Evolutionary conservation across 768 basidiomycete genomes (phyloP).

Genomic region (Kondoa subrosea): DNA sequence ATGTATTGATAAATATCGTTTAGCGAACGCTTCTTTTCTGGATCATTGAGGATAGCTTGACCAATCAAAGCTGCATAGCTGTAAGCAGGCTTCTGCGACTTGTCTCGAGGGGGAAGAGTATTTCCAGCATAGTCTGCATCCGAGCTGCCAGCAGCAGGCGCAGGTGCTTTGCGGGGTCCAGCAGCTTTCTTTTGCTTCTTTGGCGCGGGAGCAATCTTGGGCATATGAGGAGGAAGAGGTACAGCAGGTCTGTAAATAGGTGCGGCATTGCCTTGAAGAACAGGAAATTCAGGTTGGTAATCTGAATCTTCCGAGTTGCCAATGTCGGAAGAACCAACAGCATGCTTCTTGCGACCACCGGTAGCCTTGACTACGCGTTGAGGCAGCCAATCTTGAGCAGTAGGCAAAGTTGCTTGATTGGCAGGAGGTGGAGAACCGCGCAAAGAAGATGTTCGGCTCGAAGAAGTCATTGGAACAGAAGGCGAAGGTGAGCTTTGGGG

Average conservation of each 20-base stretch:
- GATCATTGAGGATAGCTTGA: conserved; percentile 73
- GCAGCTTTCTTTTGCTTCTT: neutral
- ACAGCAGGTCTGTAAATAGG: neutral
- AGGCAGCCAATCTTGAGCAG: neutral
- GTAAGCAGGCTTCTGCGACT: conserved; percentile 49
- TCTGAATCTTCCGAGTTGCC: neutral
- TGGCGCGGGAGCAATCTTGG: neutral
- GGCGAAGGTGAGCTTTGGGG: neutral
- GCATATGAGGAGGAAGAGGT: neutral
- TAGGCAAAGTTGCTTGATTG: neutral
- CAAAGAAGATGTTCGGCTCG: neutral
- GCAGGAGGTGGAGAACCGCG: neutral
- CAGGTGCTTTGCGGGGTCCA: neutral
- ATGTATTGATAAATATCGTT: conserved; percentile 96
- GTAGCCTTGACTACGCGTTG: neutral
- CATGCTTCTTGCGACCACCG: neutral
- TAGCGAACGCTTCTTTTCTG: conserved; percentile 63
- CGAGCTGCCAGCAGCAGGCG: neutral
- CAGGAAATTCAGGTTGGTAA: neutral
- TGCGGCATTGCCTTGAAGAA: neutral
- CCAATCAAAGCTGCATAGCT: conserved; percentile 92
- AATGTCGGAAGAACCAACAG: neutral
- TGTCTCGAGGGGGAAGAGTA: neutral
- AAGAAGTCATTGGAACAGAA: neutral
- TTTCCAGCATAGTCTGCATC: neutral